A percentile compares a stretch with the other conserved stretches of the same genome.
These are phyloP conservation scores for Chaetomium sp. DNA, from an alignment of 2,329 filamentous ascomycete genomes.

Conservation along the genomic window DNA sequence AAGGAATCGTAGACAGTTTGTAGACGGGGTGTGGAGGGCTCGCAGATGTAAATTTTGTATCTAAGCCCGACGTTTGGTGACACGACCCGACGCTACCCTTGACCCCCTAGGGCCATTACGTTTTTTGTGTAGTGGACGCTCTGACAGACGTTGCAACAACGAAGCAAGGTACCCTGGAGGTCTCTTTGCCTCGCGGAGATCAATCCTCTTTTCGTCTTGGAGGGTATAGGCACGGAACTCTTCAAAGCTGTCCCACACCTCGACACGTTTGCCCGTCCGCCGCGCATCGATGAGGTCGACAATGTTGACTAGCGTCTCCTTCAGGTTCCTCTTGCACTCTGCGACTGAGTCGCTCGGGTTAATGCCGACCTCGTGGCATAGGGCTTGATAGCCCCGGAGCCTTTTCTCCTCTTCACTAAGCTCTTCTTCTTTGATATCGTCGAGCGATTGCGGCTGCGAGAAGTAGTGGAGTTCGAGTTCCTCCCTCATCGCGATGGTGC, in stretches of 20 bases:
- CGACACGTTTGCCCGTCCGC: conserved; percentile 33
- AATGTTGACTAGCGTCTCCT: conserved; percentile 39
- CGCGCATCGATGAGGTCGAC: conserved; percentile 40
- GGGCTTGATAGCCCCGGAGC: conserved; percentile 36
- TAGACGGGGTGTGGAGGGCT: too few relatives aligned
- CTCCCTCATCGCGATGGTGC: conserved; percentile 39
- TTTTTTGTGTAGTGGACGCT: not conserved
- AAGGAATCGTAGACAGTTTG: too few relatives aligned
- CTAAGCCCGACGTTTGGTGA: not conserved
- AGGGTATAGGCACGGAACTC: conserved; percentile 37
- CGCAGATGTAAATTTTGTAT: too few relatives aligned
- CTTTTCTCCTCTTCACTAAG: conserved; percentile 8
- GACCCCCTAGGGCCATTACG: conserved; percentile 5
- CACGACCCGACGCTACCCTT: conserved; percentile 12
- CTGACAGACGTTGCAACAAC: conserved; percentile 19
- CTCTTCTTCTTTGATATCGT: conserved; percentile 14
- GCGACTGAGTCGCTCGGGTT: conserved; percentile 7
- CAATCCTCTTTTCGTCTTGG: conserved; percentile 30
- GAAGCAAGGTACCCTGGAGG: conserved; percentile 33
- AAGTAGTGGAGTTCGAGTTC: conserved; percentile 40
- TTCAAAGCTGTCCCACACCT: conserved; percentile 37
- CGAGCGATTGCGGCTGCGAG: conserved; percentile 28
- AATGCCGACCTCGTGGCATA: conserved; percentile 39
- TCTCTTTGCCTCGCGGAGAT: conserved; percentile 33
- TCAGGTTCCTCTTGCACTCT: conserved; percentile 28